phyloP scores from a whole-genome alignment of 163 green algal genomes.

The Coccomyxa subellipsoidea region DNA sequence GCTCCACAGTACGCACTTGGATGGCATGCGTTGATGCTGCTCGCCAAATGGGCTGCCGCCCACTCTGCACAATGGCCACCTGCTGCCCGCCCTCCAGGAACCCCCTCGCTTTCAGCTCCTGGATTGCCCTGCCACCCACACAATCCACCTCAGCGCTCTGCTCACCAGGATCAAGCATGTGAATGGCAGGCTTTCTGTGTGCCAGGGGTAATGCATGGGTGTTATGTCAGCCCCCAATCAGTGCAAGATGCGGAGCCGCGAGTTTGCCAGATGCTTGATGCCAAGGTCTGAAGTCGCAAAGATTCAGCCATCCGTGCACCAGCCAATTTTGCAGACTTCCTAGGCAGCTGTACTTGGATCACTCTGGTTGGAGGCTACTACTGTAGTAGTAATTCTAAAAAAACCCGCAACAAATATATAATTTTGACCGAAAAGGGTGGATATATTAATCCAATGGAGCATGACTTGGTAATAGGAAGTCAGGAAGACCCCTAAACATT shows the following conservation, averaged over 20 bases:
- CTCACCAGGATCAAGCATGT: neutral
- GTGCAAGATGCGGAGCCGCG: neutral
- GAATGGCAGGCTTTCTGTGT: neutral
- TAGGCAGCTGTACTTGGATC: too few relatives aligned
- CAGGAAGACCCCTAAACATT: too few relatives aligned
- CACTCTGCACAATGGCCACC: constrained; percentile 83
- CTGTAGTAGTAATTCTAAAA: too few relatives aligned
- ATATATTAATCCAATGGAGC: too few relatives aligned
- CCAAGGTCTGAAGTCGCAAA: too few relatives aligned
- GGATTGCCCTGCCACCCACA: constrained; percentile 40
- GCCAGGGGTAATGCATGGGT: neutral
- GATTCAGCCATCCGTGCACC: too few relatives aligned
- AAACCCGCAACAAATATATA: too few relatives aligned
- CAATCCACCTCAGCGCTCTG: neutral
- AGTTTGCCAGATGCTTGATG: too few relatives aligned
- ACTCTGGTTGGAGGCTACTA: too few relatives aligned
- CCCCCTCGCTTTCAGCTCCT: constrained; percentile 55
- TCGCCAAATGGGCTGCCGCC: constrained; percentile 78
- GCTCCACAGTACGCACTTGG: constrained; percentile 49
- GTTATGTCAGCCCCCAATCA: neutral
- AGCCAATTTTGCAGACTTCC: too few relatives aligned
- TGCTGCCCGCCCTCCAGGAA: constrained; percentile 60
- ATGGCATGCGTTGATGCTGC: constrained; percentile 75
- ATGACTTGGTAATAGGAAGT: too few relatives aligned
- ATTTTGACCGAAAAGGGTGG: too few relatives aligned